phyloP scores from a whole-genome alignment of 805 yeast species.

The Kodamaea restingae region DNA sequence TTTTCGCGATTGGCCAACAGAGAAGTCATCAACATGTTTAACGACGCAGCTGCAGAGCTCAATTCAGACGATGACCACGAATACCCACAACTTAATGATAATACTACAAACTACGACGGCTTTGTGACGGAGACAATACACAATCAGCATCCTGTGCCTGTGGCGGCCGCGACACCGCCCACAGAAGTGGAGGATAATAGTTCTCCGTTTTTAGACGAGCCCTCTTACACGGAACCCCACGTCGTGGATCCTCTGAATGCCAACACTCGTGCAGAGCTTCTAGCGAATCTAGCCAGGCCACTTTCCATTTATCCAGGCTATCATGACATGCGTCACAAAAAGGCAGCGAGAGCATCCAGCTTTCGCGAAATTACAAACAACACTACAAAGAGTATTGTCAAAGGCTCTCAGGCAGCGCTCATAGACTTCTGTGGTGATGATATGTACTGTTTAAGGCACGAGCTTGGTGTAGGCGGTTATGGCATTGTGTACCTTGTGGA shows the following conservation, averaged over 20 bases:
- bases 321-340: constrained; percentile 25
- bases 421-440: constrained; percentile 43
- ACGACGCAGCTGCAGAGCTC: constrained; percentile 42
- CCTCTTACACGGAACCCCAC: constrained; percentile 12
- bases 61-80: constrained; percentile 26
- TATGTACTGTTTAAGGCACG: constrained; percentile 45
- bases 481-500: constrained; percentile 75
- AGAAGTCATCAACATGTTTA: constrained; percentile 75
- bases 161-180: constrained; percentile 24
- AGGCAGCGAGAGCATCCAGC: constrained; percentile 18
- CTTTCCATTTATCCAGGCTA: constrained; percentile 28
- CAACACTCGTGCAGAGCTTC: constrained; percentile 32
- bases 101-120: constrained; percentile 37
- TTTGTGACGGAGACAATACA: constrained; percentile 49
- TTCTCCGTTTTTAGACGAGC: constrained; percentile 45
- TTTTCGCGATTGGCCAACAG: constrained; percentile 70
- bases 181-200: constrained; percentile 32
- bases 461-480: constrained; percentile 77
- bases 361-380: constrained; percentile 33
- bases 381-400: constrained; percentile 31
- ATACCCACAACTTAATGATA: constrained; percentile 18
- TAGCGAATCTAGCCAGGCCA: constrained; percentile 37
- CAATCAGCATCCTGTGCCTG: constrained; percentile 1
- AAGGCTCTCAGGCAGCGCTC: constrained; percentile 37
- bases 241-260: constrained; percentile 43